Evolutionary conservation across 257 asterid species (phyloP).

Genomic region (Paraleonurus japonicus): DNA sequence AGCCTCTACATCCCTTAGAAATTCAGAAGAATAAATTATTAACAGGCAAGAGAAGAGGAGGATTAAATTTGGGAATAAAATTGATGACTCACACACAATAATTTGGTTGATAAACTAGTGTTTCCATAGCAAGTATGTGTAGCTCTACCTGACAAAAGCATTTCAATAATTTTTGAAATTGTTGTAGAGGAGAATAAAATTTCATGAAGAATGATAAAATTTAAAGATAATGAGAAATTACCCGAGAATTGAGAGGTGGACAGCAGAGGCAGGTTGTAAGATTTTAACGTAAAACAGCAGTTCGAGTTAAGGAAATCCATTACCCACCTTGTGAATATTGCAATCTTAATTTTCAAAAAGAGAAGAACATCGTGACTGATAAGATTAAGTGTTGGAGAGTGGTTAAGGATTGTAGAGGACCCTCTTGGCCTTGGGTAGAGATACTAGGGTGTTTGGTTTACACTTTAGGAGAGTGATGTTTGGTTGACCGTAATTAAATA

Average conservation of each 20-base stretch:
- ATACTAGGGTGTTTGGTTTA: too few relatives aligned
- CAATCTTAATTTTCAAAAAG: too few relatives aligned
- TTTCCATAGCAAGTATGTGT: conserved; percentile 30
- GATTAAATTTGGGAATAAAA: background rate
- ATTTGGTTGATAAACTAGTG: conserved; percentile 28
- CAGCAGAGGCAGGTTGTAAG: conserved; percentile 22
- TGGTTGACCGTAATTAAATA: too few relatives aligned
- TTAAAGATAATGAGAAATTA: conserved; percentile 12
- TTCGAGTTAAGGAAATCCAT: conserved; percentile 37
- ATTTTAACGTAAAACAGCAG: conserved; percentile 26
- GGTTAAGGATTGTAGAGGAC: too few relatives aligned
- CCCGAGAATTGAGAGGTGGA: conserved; percentile 32
- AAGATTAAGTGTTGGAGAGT: background rate
- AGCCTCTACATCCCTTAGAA: conserved; percentile 39
- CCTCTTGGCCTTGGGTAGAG: too few relatives aligned
- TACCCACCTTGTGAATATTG: background rate
- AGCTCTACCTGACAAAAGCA: conserved; percentile 35
- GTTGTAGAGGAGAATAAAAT: background rate
- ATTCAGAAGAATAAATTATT: background rate
- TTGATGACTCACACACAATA: conserved; percentile 47
- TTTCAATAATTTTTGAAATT: conserved; percentile 9
- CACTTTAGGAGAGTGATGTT: too few relatives aligned
- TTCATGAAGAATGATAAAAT: background rate
- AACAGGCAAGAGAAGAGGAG: background rate
- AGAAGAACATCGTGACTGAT: background rate